Conservation (phyloP, 305 asterid genomes). For the Fraxinus dipetala region DNA sequence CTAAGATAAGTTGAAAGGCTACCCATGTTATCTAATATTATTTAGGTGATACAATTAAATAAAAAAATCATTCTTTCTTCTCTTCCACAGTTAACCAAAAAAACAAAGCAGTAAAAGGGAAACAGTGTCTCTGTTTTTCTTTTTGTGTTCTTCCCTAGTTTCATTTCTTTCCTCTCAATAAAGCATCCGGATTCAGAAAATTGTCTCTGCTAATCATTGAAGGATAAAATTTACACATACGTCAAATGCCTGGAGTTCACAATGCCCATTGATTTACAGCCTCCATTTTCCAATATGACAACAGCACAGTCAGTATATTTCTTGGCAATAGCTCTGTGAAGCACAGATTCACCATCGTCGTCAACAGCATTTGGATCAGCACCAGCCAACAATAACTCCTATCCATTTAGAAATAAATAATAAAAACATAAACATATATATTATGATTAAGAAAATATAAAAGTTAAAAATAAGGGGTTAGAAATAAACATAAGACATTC, state of each 20-base stretch:
- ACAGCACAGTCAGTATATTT: constrained; percentile 87
- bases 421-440: background rate
- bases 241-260: constrained; percentile 76
- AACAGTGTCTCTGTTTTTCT: background rate
- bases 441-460: constrained; percentile 4
- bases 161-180: background rate
- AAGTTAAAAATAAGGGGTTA: background rate
- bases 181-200: background rate
- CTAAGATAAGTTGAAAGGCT: background rate
- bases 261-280: constrained; percentile 88
- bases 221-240: constrained; percentile 54
- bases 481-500: background rate
- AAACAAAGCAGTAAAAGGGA: background rate
- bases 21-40: background rate
- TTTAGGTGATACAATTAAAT: background rate
- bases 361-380: constrained; percentile 98
- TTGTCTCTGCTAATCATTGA: constrained; percentile 9
- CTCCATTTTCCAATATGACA: constrained; percentile 90
- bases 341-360: constrained; percentile 96
- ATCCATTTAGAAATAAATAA: constrained; percentile 30
- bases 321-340: constrained; percentile 92
- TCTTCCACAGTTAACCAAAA: background rate
- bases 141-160: background rate
- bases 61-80: background rate
- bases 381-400: constrained; percentile 90